Evolutionary conservation across 2,329 filamentous ascomycete species (phyloP).

Genomic region (Tolypocladium cylindrosporum): DNA sequence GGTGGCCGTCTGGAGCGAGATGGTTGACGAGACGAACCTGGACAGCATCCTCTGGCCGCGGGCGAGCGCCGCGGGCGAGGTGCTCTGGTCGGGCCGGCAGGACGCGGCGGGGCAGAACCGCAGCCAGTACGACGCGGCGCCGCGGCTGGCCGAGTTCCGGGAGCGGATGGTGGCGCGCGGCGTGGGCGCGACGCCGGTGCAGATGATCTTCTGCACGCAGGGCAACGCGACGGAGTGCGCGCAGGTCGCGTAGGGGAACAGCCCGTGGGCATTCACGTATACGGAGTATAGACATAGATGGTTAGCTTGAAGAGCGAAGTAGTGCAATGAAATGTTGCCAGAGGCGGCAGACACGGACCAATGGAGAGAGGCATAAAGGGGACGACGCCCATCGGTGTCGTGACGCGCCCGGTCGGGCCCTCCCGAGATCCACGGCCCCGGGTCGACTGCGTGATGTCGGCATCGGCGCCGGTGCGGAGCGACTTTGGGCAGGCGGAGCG

Average conservation of each 20-base stretch:
- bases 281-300: no score
- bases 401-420: not conserved
- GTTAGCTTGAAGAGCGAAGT: no score
- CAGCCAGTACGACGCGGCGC: slow-evolving; percentile 59
- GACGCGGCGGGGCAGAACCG: slow-evolving; percentile 59
- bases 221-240: slow-evolving; percentile 17
- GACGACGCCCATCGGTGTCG: no score
- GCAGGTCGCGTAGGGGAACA: slow-evolving; percentile 2
- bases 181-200: slow-evolving; percentile 31
- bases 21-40: slow-evolving; percentile 63
- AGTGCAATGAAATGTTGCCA: no score
- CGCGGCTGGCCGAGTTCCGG: slow-evolving; percentile 63
- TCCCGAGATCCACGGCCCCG: not conserved
- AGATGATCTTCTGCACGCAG: slow-evolving; percentile 17
- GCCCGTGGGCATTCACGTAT: no score
- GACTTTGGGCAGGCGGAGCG: not conserved
- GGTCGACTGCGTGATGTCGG: not conserved
- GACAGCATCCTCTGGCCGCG: slow-evolving; percentile 74
- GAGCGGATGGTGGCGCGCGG: slow-evolving; percentile 64
- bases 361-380: no score
- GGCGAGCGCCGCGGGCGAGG: slow-evolving; percentile 62
- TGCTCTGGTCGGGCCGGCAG: slow-evolving; percentile 66
- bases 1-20: slow-evolving; percentile 73
- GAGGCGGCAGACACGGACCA: no score
- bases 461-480: not conserved